Base-by-base conservation (phyloP, 2,329 filamentous ascomycete species). In the Rhynchosporium agropyri region DNA sequence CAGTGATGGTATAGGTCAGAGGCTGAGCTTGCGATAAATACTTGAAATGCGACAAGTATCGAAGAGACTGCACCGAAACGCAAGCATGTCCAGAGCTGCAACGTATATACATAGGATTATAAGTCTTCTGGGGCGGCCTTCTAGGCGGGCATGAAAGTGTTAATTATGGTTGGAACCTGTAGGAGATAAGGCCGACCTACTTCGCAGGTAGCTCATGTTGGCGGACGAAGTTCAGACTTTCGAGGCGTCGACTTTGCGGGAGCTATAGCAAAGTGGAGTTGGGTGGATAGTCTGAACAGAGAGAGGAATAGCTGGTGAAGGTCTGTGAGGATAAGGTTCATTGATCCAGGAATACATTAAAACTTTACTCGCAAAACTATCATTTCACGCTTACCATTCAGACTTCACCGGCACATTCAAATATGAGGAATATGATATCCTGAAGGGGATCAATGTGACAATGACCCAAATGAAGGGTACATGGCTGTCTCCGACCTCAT, bases 21-120 rank as follows among this genome's bases (percentile, higher is more conserved):
- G 74, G 82, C 84, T 70, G 87, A 90, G 75, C 82, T 90, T 68
- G 82, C 85, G 64, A 84, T 89, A 76, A 88, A 88, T 76, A 89
- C 90, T 70, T 82, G 83, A 74, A 90, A 90, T 74, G 87, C 87
- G 20, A 90, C 87, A 57, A 89, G 81, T 72, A 80, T 80, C 71
- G 87, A 90, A 69, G 87, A 90, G 75, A 84, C 86, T 1, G 86
- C 86, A 5, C 86, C 86, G 43, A 89, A 89, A 76, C 84, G 86
- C 73, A 99, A 99, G 80, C 95, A 99, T 90, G 95, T 99, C 63
- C 91, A 95, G 74, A 92, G 90, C 77, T 96, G 92, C 75, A 99
- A 99, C 73, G 94, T 99, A 51, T 98, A 98, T 78, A 98, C 94
- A 63, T 99, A 95, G 95, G 95, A 99, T 79, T 92, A 99, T 81